Conservation (phyloP, 2,329 filamentous ascomycete genomes). For the Knufia petricola region DNA sequence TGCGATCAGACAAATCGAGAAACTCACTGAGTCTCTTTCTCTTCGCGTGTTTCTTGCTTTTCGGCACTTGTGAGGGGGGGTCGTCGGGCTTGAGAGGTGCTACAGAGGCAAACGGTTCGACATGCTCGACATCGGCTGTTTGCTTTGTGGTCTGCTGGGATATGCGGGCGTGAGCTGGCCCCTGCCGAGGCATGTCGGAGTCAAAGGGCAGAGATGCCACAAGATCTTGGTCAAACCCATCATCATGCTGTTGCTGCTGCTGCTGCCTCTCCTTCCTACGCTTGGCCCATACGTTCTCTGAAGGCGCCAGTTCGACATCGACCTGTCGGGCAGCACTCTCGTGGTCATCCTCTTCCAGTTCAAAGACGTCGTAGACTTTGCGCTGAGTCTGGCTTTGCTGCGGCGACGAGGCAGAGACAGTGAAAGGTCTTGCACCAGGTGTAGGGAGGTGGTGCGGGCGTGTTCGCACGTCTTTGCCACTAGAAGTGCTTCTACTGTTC, state of each 20-base stretch:
- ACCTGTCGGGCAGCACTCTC: too few species aligned
- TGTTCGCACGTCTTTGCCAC: background rate
- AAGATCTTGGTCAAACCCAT: too few species aligned
- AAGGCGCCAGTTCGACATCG: background rate
- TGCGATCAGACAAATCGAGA: background rate
- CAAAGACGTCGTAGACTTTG: background rate
- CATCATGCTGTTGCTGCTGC: too few species aligned
- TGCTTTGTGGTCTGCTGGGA: background rate
- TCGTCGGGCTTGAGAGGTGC: background rate
- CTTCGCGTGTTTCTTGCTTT: slow-evolving; percentile 5
- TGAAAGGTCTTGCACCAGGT: slow-evolving; percentile 1
- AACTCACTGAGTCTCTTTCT: slow-evolving; percentile 2
- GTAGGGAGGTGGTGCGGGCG: background rate
- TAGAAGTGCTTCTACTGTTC: background rate
- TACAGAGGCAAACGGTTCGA: background rate
- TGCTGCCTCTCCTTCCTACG: background rate
- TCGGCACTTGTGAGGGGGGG: background rate
- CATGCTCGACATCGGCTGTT: background rate
- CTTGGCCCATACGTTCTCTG: background rate
- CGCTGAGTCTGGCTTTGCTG: background rate
- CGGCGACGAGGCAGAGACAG: background rate
- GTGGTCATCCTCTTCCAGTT: background rate
- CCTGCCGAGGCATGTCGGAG: too few species aligned
- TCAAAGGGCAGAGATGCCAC: too few species aligned
- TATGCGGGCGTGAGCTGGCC: background rate